Evolutionary conservation across 202 grass and related monocot species (phyloP).

Genomic region (Setaria italica): DNA sequence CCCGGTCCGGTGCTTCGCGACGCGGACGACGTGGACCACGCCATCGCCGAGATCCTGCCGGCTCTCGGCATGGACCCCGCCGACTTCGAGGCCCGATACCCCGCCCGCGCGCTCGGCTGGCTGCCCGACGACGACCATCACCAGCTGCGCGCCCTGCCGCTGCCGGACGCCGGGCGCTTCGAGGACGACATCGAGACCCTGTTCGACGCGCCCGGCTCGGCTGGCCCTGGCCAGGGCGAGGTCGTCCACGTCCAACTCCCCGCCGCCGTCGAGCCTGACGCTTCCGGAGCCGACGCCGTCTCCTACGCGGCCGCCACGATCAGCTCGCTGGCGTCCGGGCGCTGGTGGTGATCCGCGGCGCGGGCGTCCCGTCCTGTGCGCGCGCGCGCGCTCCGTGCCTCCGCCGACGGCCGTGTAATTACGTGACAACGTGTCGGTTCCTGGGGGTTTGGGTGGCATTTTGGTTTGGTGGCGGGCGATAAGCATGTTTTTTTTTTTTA

Average conservation of each 20-base stretch:
- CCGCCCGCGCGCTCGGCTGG: conserved; percentile 40
- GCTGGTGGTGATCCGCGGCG: conserved; percentile 13
- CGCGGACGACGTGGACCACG: conserved; percentile 52
- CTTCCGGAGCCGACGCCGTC: background rate
- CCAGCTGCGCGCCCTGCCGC: conserved; percentile 27
- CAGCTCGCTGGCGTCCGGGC: conserved; percentile 37
- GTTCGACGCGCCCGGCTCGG: conserved; percentile 39
- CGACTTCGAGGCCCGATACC: conserved; percentile 56
- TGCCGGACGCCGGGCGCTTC: conserved; percentile 55
- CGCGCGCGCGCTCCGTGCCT: background rate
- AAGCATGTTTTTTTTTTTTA: background rate
- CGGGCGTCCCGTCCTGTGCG: background rate
- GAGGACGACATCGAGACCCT: conserved; percentile 65
- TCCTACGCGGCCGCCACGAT: conserved; percentile 27
- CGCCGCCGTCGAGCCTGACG: background rate
- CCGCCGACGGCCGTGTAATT: background rate
- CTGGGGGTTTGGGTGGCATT: background rate
- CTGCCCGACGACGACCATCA: conserved; percentile 47
- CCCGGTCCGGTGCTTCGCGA: conserved; percentile 43
- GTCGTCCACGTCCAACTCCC: background rate
- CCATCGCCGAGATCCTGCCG: conserved; percentile 60
- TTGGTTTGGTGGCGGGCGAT: background rate
- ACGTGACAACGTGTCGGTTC: conserved; percentile 11
- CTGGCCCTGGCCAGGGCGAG: background rate
- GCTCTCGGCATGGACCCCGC: conserved; percentile 60